phyloP scores from a whole-genome alignment of 2,329 filamentous ascomycete genomes.

The Colletotrichum noveboracense region DNA sequence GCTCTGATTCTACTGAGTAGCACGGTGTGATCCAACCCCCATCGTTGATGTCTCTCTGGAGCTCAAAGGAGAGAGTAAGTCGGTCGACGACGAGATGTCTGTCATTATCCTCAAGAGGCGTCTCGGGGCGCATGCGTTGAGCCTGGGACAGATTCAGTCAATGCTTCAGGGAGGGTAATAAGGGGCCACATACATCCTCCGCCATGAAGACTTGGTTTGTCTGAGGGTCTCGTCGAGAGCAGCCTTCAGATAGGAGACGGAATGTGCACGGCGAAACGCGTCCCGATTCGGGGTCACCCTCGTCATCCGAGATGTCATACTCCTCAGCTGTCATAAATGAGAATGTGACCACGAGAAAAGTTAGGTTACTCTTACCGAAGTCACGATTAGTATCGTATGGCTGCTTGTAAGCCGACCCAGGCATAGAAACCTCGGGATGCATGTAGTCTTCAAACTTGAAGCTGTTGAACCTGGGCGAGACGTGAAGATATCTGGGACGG shows the following conservation, averaged over 20 bases:
- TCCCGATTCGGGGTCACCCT: slow-evolving; percentile 39
- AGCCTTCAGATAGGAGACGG: slow-evolving; percentile 39
- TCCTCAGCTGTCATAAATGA: not conserved
- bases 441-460: slow-evolving; percentile 12
- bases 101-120: not conserved
- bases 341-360: not conserved
- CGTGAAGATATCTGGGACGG: slow-evolving; percentile 22
- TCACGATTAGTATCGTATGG: slow-evolving; percentile 1
- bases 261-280: slow-evolving; percentile 49
- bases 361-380: not conserved
- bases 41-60: slow-evolving; percentile 27
- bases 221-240: slow-evolving; percentile 32
- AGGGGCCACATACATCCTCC: slow-evolving; percentile 21
- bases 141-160: not conserved
- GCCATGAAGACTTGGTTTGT: slow-evolving; percentile 19
- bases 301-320: slow-evolving; percentile 42
- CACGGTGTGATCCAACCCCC: slow-evolving; percentile 17
- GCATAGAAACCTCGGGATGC: not conserved
- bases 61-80: not conserved
- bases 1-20: slow-evolving; percentile 20
- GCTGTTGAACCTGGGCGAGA: slow-evolving; percentile 3
- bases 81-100: slow-evolving; percentile 1
- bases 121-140: slow-evolving; percentile 13
- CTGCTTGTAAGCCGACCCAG: not conserved
- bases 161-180: not conserved